phyloP scores from a whole-genome alignment of 2,329 filamentous ascomycete species.

The Colletotrichum tropicicola region DNA sequence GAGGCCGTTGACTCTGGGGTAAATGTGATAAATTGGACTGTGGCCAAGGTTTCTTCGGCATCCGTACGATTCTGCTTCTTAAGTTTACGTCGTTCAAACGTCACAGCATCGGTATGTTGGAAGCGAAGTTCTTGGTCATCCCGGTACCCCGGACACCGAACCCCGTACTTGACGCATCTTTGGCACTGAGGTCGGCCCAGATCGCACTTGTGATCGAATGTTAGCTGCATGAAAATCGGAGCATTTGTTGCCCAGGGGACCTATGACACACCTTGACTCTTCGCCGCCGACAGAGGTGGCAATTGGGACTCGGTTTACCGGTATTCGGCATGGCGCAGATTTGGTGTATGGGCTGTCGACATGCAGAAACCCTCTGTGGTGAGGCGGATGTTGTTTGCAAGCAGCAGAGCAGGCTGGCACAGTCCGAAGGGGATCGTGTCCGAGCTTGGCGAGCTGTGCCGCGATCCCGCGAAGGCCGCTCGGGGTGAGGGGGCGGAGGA shows the following conservation, averaged over 20 bases:
- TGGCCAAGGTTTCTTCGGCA: not conserved
- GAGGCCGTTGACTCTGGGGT: constrained; percentile 2
- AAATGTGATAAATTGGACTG: constrained; percentile 3
- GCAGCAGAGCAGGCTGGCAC: not conserved
- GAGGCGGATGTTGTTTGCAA: not conserved
- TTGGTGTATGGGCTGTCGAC: fast-evolving
- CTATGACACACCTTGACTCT: constrained; percentile 52
- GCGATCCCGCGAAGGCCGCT: not conserved
- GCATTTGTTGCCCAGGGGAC: too few relatives aligned
- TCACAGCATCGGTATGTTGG: constrained; percentile 42
- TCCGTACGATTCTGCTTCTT: constrained; percentile 37
- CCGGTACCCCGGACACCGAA: constrained; percentile 49
- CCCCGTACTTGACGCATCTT: constrained; percentile 51
- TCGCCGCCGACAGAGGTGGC: constrained; percentile 49
- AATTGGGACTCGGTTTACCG: constrained; percentile 50
- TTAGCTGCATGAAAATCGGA: too few relatives aligned
- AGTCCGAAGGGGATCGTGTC: not conserved
- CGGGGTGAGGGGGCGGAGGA: not conserved
- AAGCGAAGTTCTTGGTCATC: constrained; percentile 50
- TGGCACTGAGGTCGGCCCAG: constrained; percentile 48
- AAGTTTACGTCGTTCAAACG: constrained; percentile 36
- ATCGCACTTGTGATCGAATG: constrained; percentile 43
- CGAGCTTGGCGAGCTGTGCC: not conserved
- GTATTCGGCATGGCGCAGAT: constrained; percentile 47
- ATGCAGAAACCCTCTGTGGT: not conserved